Conservation (phyloP, 352 stramenopile genomes). For the Globisporangium alternatum region DNA sequence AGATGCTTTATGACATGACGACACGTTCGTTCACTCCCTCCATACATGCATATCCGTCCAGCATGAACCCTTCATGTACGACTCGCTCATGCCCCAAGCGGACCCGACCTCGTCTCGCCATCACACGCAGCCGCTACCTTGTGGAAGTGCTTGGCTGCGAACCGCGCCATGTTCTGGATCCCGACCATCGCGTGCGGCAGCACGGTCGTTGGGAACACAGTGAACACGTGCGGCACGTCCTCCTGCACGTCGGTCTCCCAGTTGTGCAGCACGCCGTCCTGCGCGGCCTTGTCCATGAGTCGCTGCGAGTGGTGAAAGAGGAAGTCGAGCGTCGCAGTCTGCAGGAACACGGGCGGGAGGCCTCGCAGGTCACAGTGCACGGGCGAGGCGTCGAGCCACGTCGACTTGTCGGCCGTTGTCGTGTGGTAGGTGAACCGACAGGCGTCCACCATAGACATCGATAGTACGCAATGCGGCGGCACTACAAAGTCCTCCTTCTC, state of each 20-base stretch:
- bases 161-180: slow-evolving; percentile 38
- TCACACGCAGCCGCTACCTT: not conserved
- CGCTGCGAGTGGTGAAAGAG: slow-evolving; percentile 23
- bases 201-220: slow-evolving; percentile 39
- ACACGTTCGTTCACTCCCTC: not conserved
- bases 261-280: slow-evolving; percentile 17
- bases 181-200: slow-evolving; percentile 48
- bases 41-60: slow-evolving; percentile 9
- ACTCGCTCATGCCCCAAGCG: not conserved
- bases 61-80: not conserved
- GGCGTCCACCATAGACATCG: slow-evolving; percentile 9
- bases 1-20: too few species aligned
- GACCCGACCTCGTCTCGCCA: not conserved
- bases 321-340: slow-evolving; percentile 29
- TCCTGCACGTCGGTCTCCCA: slow-evolving; percentile 40
- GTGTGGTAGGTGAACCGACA: slow-evolving; percentile 11
- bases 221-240: slow-evolving; percentile 67
- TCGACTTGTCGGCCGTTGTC: slow-evolving; percentile 8
- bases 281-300: slow-evolving; percentile 24
- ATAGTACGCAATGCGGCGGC: slow-evolving; percentile 23
- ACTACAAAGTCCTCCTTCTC: slow-evolving; percentile 9
- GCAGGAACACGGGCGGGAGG: slow-evolving; percentile 36
- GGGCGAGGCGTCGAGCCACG: slow-evolving; percentile 17
- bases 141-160: slow-evolving; percentile 29
- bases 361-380: slow-evolving; percentile 26